These are phyloP conservation scores for Suillus decipiens DNA, from an alignment of 768 basidiomycete genomes.

Conservation along the genomic window DNA sequence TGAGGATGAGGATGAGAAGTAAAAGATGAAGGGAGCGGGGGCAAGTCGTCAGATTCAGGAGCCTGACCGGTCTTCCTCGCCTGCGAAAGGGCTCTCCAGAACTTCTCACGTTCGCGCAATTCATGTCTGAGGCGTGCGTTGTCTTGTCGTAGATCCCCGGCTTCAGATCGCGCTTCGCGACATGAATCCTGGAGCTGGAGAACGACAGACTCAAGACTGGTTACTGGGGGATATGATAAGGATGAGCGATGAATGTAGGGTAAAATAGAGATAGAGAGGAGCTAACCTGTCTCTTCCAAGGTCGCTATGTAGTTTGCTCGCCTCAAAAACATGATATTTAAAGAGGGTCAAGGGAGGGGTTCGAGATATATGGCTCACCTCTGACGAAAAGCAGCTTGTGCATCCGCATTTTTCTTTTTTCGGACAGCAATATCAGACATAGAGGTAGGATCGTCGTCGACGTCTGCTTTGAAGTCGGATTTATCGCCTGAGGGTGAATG, in stretches of 20 bases:
- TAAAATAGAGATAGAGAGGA: background rate
- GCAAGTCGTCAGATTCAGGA: slow-evolving; percentile 53
- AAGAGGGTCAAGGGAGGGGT: slow-evolving; percentile 10
- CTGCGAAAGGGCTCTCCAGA: slow-evolving; percentile 71
- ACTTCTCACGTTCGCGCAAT: slow-evolving; percentile 70
- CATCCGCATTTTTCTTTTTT: slow-evolving; percentile 90
- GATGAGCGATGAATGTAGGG: slow-evolving; percentile 16
- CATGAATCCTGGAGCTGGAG: slow-evolving; percentile 82
- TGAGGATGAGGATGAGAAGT: slow-evolving; percentile 31
- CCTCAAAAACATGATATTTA: slow-evolving; percentile 23
- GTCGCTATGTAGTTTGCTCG: slow-evolving; percentile 87
- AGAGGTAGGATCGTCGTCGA: slow-evolving; percentile 41
- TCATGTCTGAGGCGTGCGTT: slow-evolving; percentile 65
- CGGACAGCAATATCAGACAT: slow-evolving; percentile 70
- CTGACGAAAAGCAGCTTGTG: slow-evolving; percentile 83
- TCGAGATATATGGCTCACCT: slow-evolving; percentile 32
- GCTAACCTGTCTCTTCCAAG: slow-evolving; percentile 75
- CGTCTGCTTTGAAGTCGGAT: slow-evolving; percentile 38
- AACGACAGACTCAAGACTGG: slow-evolving; percentile 83
- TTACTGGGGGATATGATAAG: slow-evolving; percentile 48
- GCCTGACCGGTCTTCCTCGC: slow-evolving; percentile 58
- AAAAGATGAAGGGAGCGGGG: slow-evolving; percentile 49
- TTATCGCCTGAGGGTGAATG: slow-evolving; percentile 38
- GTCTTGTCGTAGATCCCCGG: slow-evolving; percentile 63
- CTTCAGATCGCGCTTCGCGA: slow-evolving; percentile 63